Evolutionary conservation across 345 rosid species (phyloP), one percentile per base, ranked within the genome.

Genomic region (Pistacia vera): DNA sequence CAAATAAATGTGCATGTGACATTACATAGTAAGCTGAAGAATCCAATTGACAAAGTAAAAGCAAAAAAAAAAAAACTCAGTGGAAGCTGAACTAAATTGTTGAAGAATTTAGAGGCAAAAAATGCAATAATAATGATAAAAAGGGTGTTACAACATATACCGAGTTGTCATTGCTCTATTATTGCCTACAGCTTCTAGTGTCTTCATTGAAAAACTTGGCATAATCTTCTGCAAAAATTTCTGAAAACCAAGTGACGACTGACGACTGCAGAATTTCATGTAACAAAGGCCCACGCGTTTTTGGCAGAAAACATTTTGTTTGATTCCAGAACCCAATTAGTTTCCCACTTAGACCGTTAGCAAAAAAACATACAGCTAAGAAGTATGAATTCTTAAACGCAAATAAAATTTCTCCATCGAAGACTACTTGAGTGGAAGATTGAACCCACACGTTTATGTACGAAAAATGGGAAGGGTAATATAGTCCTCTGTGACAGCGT

Each of bases 1-100:
- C 84, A 66, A 78, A 75, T 81, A 65, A 78, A 75, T 78, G 77
- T 65, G 73, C 66, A 63, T 63, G 28, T 7, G 49, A 55, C 55
- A 60, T 25, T n/a, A 28, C 4, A 13, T 25, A 62, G 13, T 3
- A 10, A 2, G 16, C 12, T 12, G 11, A 0, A 30, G 9, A 20
- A 25, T 11, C 35, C 36, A 25, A 60, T 22, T 60, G 64, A 60
- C 64, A 60, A 9, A 25, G 25, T 25, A 25, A 25, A 25, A 25
- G 25, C 25, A 25, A 25, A 25, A 22, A 25, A 25, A 25, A 25
- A 25, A 25, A 25, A 41, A 20, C 16, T 36, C 20, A 54, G 71
- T 75, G 77, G 77, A 66, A 75, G 33, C 64, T 44, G 57, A 63
- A 60, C 64, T 28, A 20, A 60, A 60, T 14, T 60, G 13, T 6